Evolutionary conservation across 2,329 filamentous ascomycete species (phyloP).

Genomic region (Cladorrhinum sp.): DNA sequence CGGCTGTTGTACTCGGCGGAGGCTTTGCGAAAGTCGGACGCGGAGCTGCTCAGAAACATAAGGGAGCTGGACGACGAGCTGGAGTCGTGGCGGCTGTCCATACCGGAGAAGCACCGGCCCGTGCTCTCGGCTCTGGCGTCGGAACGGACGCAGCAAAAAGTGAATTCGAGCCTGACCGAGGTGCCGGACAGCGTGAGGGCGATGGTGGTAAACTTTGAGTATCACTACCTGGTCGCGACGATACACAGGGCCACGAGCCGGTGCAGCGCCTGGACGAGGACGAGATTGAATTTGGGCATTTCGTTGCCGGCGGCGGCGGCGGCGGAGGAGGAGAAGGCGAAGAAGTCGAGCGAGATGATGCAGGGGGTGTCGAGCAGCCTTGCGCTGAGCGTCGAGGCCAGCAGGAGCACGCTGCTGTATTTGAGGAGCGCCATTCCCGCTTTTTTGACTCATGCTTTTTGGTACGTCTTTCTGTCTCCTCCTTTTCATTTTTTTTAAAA

Average conservation of each 20-base stretch:
- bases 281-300: not conserved
- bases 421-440: constrained; percentile 41
- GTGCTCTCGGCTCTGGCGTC: constrained; percentile 39
- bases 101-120: constrained; percentile 45
- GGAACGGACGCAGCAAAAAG: constrained; percentile 11
- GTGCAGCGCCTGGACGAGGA: constrained; percentile 41
- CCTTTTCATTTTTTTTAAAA: not conserved
- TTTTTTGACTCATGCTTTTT: constrained; percentile 47
- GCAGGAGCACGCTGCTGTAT: constrained; percentile 52
- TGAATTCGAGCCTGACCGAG: constrained; percentile 1
- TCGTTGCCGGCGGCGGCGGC: not conserved
- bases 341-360: constrained; percentile 24
- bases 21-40: constrained; percentile 48
- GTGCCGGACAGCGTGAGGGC: constrained; percentile 40
- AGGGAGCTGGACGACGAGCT: constrained; percentile 56
- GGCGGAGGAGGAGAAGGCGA: constrained; percentile 29
- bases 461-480: constrained; percentile 35
- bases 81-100: constrained; percentile 51
- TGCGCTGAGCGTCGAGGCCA: constrained; percentile 52
- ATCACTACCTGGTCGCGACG: constrained; percentile 52
- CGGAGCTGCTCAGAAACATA: constrained; percentile 52
- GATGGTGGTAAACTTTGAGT: constrained; percentile 51
- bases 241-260: constrained; percentile 55
- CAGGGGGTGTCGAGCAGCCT: constrained; percentile 51
- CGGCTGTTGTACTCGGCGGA: constrained; percentile 48